Conservation (phyloP, 768 basidiomycete species). For the Russula emetica region DNA sequence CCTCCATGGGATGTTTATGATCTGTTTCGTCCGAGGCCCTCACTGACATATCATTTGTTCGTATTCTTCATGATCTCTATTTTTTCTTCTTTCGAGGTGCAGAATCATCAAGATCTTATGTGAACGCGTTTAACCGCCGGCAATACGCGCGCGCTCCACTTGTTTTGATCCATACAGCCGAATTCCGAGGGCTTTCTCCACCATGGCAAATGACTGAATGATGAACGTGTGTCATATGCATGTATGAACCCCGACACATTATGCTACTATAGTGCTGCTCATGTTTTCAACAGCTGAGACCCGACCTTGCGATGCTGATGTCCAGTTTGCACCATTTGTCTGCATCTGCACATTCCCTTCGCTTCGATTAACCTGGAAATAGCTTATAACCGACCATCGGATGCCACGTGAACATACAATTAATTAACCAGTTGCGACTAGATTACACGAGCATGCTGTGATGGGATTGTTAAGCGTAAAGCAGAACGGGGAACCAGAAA, state of each 20-base stretch:
- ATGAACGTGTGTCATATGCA: neutral
- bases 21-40: too few species aligned
- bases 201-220: neutral
- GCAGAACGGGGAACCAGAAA: neutral
- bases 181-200: neutral
- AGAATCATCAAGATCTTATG: too few species aligned
- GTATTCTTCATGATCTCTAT: too few species aligned
- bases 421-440: neutral
- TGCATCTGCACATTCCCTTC: neutral
- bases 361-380: neutral
- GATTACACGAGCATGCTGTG: conserved; percentile 1
- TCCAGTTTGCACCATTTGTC: neutral
- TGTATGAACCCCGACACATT: neutral
- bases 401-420: neutral
- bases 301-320: conserved; percentile 1
- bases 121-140: neutral
- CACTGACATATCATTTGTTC: too few species aligned
- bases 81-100: too few species aligned
- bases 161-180: neutral
- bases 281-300: neutral
- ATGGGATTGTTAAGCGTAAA: neutral
- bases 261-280: too few species aligned
- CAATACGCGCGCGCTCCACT: neutral
- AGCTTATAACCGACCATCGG: neutral
- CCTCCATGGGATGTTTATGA: neutral